Evolutionary conservation across 1,284 basidiomycete species (phyloP), one percentile per base, ranked within the genome.

Genomic region (Stygiomarasmius scandens): DNA sequence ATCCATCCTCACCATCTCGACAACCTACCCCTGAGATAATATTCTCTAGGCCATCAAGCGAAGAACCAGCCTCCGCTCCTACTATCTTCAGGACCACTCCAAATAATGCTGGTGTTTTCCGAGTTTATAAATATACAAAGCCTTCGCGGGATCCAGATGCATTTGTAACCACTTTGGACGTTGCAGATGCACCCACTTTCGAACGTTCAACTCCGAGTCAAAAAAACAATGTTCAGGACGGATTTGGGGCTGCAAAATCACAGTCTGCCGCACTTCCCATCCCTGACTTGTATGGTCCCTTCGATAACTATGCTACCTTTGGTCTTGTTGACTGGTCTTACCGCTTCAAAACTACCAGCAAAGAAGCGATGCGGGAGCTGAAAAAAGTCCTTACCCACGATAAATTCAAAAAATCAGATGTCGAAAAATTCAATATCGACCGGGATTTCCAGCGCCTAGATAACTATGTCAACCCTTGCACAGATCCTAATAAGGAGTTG

Each of bases 241-340:
- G 22, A 24, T 20, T 14, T 36, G 38, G 16, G 29, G 16, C 34
- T 41, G 3, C 27, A 5, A 4, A 8, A 14, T 22, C 38, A 14
- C 36, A 19, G 41, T 25, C 23, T 20, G 9, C 43, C n/a, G 2
- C 19, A 2, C 3, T 23, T 3, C 19, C 10, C 16, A 8, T 20
- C 11, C n/a, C 54, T n/a, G 22, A 38, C 25, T 20, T 29, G 24
- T 46, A 46, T 25, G 49, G 14, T 16, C 56, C 44, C 3, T 53
- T 57, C 34, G 16, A 16, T 3, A 48, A 46, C 44, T 16, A 34
- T 9, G 32, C 56, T 20, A 36, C 20, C 16, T 47, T 20, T 20
- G 32, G 12, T 3, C 44, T 57, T 9, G 41, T 57, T 20, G 34
- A 52, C 23, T 57, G 56, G 56, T 29, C 24, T 11, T 54, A 54